Evolutionary conservation across 345 rosid species (phyloP), one percentile per base, ranked within the genome.

Genomic region (Eutrema heterophyllum): DNA sequence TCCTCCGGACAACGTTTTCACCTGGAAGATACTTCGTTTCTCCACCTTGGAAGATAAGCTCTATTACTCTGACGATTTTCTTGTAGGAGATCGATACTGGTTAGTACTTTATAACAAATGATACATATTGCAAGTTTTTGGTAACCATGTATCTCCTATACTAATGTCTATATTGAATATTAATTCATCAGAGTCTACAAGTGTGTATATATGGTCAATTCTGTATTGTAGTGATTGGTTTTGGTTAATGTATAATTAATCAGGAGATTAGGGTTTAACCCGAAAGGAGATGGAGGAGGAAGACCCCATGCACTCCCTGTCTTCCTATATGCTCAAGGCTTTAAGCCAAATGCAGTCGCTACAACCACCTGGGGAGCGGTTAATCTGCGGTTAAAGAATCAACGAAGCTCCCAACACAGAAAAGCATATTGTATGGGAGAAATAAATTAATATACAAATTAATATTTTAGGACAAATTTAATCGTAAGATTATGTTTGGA

Each of bases 51-150:
- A 74, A 39, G 65, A 74, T n/a, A 68, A 39, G 9, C 43, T 2
- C 21, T 64, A 43, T 0, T 64, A 45, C 27, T 79, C 83, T 11
- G 57, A 59, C 8, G 70, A 55, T 9, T 74, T 67, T 14, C 75
- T 62, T 1, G 75, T 68, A 5, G 83, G 69, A n/a, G 75, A 68
- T 32, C 57, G 78, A 38, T 70, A 83, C 54, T 79, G 83, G 83
- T 83, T 68, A 38, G 76, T 45, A 55, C 24, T 14, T 67, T 32
- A 16, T 62, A 21, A 21, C 32, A 8, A 14, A 30, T 54, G 44
- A 40, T 10, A 11, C 36, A 50, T 50, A 26, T 44, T 30, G 13
- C 43, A 24, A 5, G 38, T 38, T 38, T 58, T 18, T 38, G 2
- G 29, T 59, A 64, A 32, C 44, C 13, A 33, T 18, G 24, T 2